These are phyloP conservation scores for Phyllosticta citribraziliensis DNA, from an alignment of 2,329 filamentous ascomycete genomes.

Conservation along the genomic window DNA sequence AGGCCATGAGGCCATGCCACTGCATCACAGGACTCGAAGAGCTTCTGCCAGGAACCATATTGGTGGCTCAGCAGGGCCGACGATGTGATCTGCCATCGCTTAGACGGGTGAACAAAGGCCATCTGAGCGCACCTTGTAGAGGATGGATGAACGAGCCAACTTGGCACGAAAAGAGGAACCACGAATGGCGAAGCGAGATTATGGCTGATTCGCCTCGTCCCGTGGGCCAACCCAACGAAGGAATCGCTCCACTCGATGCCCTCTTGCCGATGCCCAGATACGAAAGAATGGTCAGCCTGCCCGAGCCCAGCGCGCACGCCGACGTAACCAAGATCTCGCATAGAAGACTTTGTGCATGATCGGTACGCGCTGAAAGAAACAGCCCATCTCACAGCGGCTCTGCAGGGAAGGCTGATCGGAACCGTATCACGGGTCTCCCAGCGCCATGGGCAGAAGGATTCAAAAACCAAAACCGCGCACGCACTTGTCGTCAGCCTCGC, in stretches of 20 bases:
- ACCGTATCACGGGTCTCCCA: not conserved
- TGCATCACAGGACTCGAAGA: not conserved
- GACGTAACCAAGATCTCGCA: not conserved
- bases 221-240: not conserved
- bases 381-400: not conserved
- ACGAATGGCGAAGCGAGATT: not conserved
- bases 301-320: not conserved
- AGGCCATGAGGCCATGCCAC: too few relatives aligned
- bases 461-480: not conserved
- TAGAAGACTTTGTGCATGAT: not conserved
- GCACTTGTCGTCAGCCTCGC: not conserved
- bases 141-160: not conserved
- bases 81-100: not conserved
- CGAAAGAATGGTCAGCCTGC: not conserved
- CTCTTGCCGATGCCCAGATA: not conserved
- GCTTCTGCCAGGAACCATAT: not conserved
- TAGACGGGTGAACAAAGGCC: not conserved
- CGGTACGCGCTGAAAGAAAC: not conserved
- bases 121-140: not conserved
- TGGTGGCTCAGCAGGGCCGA: not conserved
- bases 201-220: not conserved
- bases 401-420: not conserved
- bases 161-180: not conserved
- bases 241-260: not conserved
- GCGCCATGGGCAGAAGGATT: not conserved